phyloP scores from a whole-genome alignment of 306 rosid genomes.

The Cicer yamashitae region DNA sequence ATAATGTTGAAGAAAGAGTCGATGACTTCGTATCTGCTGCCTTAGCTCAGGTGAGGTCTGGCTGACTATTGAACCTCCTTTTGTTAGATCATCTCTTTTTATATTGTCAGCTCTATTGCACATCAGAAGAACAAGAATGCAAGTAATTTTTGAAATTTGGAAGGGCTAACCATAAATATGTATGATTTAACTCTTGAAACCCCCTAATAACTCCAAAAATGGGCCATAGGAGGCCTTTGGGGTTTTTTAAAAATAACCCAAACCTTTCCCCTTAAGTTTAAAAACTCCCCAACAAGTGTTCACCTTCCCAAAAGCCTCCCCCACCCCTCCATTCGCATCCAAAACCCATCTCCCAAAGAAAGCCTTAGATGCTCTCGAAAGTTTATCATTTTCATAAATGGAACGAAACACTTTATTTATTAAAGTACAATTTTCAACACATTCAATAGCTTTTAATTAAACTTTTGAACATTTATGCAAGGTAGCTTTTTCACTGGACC shows the following conservation, averaged over 20 bases:
- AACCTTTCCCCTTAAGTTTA: too few relatives aligned
- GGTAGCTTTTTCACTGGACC: constrained; percentile 16
- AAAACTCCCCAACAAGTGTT: too few relatives aligned
- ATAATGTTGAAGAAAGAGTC: constrained; percentile 59
- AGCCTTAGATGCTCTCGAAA: not conserved
- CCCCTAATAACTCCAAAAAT: too few relatives aligned
- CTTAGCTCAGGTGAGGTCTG: constrained; percentile 60
- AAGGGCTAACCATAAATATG: too few relatives aligned
- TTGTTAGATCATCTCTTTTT: constrained; percentile 24
- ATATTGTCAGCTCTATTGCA: constrained; percentile 29
- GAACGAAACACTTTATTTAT: not conserved
- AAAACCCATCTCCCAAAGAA: too few relatives aligned
- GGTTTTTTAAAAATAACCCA: too few relatives aligned
- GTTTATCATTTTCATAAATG: not conserved
- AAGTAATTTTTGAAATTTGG: not conserved
- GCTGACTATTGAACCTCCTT: constrained; percentile 43
- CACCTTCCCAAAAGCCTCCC: too few relatives aligned
- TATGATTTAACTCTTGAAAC: too few relatives aligned
- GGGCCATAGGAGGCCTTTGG: too few relatives aligned
- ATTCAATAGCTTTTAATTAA: constrained; percentile 14
- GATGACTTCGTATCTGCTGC: constrained; percentile 63
- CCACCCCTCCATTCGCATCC: too few relatives aligned
- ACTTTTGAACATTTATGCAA: constrained; percentile 11
- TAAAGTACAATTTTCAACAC: not conserved
- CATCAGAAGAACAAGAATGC: constrained; percentile 15